Conservation (phyloP, 1,284 basidiomycete genomes). For the Austropuccinia psidii region DNA sequence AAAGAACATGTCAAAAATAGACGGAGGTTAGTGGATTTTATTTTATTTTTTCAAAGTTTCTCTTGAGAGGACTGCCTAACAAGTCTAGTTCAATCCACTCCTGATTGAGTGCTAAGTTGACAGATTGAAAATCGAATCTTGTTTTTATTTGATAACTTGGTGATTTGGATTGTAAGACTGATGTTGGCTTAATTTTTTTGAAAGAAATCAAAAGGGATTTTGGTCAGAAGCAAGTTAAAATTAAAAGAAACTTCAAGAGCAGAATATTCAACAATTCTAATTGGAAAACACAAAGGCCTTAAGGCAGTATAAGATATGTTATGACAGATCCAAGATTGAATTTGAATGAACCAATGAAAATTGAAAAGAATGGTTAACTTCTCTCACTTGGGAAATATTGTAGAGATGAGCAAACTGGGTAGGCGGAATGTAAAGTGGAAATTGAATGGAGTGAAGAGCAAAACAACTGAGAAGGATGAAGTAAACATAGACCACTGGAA, state of each 20-base stretch:
- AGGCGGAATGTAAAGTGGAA: conserved; percentile 19
- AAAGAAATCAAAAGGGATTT: not conserved
- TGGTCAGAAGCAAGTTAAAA: not conserved
- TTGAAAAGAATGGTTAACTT: not conserved
- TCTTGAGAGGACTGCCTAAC: not conserved
- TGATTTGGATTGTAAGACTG: conserved; percentile 19
- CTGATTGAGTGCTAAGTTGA: conserved; percentile 58
- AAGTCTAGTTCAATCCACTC: conserved; percentile 60
- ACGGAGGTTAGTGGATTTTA: not conserved
- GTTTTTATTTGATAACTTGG: conserved; percentile 45
- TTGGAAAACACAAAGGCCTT: not conserved
- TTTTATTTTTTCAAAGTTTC: not conserved
- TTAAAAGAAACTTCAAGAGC: not conserved
- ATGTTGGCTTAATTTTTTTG: conserved; percentile 7
- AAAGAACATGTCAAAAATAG: not conserved
- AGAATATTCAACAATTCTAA: not conserved
- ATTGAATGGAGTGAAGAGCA: no score
- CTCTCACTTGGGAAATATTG: conserved; percentile 25
- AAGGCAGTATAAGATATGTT: not conserved
- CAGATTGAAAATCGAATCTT: conserved; percentile 60
- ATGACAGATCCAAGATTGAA: no score
- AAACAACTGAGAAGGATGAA: no score
- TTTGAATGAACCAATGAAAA: not conserved
- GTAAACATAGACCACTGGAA: no score
- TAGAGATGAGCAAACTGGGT: conserved; percentile 16